phyloP scores from a whole-genome alignment of 2,329 filamentous ascomycete species.

The Fusarium oligoseptatum region DNA sequence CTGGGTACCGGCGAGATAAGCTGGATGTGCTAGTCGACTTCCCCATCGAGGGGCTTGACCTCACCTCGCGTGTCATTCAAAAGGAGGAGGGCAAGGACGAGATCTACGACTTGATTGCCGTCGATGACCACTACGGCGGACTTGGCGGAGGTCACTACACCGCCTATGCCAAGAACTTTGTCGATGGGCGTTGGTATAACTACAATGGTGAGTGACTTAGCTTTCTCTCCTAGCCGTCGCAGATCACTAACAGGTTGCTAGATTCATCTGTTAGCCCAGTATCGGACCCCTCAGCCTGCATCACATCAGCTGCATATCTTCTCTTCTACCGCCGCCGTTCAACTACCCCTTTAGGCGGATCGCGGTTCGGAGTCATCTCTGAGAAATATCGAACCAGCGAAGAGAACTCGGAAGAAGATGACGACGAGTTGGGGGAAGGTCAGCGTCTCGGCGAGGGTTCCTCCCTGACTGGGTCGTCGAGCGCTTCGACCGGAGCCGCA shows the following conservation, averaged over 20 bases:
- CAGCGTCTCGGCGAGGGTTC: slow-evolving; percentile 85
- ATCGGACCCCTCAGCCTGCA: slow-evolving; percentile 71
- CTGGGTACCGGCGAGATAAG: slow-evolving; percentile 87
- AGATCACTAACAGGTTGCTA: slow-evolving; percentile 61
- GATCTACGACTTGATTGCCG: slow-evolving; percentile 92
- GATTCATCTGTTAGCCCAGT: slow-evolving; percentile 80
- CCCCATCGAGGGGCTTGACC: slow-evolving; percentile 87
- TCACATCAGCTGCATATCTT: slow-evolving; percentile 87
- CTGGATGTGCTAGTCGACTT: slow-evolving; percentile 93
- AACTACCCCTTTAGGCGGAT: slow-evolving; percentile 80
- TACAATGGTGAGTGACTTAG: slow-evolving; percentile 82
- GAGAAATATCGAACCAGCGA: slow-evolving; percentile 70
- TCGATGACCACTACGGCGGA: slow-evolving; percentile 95
- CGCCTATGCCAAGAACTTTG: slow-evolving; percentile 92
- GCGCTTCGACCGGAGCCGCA: slow-evolving; percentile 84
- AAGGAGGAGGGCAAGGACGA: slow-evolving; percentile 85
- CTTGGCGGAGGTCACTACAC: slow-evolving; percentile 97
- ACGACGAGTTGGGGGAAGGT: slow-evolving; percentile 78
- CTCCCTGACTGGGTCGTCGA: slow-evolving; percentile 92
- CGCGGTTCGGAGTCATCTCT: slow-evolving; percentile 78
- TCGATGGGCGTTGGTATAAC: slow-evolving; percentile 91
- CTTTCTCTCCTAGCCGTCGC: neutral
- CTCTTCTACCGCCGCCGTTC: slow-evolving; percentile 95
- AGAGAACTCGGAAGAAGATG: slow-evolving; percentile 61
- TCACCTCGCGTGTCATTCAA: slow-evolving; percentile 82